A percentile compares a stretch with the other conserved stretches of the same genome.
These are phyloP conservation scores for Coccomyxa subellipsoidea DNA, from an alignment of 163 green algal genomes.

Conservation along the genomic window DNA sequence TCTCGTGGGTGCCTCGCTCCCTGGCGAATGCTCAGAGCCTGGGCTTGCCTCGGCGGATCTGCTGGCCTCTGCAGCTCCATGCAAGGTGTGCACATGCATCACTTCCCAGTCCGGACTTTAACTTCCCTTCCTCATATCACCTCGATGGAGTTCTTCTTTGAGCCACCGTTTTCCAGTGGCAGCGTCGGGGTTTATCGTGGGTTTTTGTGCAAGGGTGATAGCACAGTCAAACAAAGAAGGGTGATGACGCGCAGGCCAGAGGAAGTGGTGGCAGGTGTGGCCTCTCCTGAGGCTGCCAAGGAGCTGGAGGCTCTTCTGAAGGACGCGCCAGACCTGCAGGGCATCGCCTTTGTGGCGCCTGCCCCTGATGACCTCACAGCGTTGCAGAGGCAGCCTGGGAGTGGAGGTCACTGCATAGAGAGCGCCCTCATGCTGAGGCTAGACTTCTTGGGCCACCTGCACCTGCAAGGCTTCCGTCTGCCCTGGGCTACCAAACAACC, in stretches of 20 bases:
- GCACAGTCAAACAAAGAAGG: background rate
- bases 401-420: background rate
- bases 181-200: background rate
- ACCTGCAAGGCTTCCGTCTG: background rate
- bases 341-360: background rate
- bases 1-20: background rate
- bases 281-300: background rate
- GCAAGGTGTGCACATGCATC: background rate
- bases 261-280: background rate
- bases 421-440: background rate
- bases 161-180: background rate
- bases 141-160: background rate
- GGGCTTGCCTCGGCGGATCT: background rate
- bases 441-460: background rate
- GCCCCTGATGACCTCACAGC: background rate
- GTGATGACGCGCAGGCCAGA: background rate
- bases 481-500: background rate
- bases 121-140: background rate
- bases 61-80: conserved; percentile 1
- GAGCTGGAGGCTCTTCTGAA: background rate
- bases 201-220: background rate
- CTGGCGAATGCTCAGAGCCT: background rate
- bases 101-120: background rate
- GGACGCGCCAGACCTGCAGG: background rate
- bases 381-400: background rate